These are phyloP conservation scores for Talaromyces sp. DNA, from an alignment of 2,329 filamentous ascomycete species.

Conservation along the genomic window DNA sequence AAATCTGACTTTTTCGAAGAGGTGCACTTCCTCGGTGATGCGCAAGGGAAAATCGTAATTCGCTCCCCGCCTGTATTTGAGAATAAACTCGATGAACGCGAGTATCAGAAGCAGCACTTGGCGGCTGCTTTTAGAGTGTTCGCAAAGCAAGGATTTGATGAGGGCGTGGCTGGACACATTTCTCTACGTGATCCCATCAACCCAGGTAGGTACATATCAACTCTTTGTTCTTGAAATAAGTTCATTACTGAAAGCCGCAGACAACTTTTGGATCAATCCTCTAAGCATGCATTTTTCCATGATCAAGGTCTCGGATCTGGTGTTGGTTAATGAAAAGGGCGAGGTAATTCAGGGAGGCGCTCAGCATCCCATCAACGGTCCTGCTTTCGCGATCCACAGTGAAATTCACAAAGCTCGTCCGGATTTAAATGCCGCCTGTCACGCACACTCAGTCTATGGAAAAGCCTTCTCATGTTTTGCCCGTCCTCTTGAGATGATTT, in stretches of 20 bases:
- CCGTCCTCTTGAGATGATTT: conserved; percentile 38
- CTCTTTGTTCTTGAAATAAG: too few relatives aligned
- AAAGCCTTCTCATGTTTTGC: conserved; percentile 40
- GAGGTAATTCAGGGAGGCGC: conserved; percentile 38
- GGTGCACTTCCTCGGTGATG: conserved; percentile 12
- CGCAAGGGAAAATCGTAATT: conserved; percentile 9
- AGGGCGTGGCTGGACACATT: conserved; percentile 42
- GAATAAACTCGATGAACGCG: conserved; percentile 30
- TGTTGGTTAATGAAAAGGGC: conserved; percentile 40
- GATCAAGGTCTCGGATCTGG: conserved; percentile 38
- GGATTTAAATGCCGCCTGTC: conserved; percentile 42
- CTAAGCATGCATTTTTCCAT: conserved; percentile 41
- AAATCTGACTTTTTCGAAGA: conserved; percentile 8
- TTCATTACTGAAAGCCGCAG: not conserved
- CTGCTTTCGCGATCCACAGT: conserved; percentile 44
- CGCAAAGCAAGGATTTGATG: conserved; percentile 34
- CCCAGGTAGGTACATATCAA: not conserved
- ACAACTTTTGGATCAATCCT: conserved; percentile 35
- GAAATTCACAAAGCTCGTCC: conserved; percentile 50
- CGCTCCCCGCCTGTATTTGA: conserved; percentile 17
- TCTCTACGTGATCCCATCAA: conserved; percentile 35
- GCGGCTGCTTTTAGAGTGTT: conserved; percentile 41
- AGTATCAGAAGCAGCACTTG: conserved; percentile 42
- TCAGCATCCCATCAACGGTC: conserved; percentile 35
- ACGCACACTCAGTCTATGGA: conserved; percentile 43